Evolutionary conservation across 2,329 filamentous ascomycete species (phyloP).

Genomic region (Cytospora piceicola): DNA sequence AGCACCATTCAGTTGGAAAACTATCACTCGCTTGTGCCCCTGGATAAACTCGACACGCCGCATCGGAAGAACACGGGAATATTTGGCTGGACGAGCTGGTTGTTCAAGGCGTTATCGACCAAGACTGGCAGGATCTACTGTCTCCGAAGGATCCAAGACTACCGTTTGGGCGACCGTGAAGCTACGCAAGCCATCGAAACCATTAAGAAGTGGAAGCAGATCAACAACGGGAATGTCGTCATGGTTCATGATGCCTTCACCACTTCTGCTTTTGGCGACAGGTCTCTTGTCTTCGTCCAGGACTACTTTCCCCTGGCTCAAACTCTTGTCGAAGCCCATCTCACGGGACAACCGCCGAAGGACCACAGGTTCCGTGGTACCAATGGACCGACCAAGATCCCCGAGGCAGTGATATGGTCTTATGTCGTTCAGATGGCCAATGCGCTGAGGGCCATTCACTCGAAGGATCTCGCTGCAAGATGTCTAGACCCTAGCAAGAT

Average conservation of each 20-base stretch:
- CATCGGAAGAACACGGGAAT: slow-evolving; percentile 76
- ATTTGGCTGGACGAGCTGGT: slow-evolving; percentile 90
- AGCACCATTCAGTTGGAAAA: slow-evolving; percentile 78
- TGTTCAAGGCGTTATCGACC: slow-evolving; percentile 90
- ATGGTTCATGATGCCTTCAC: slow-evolving; percentile 92
- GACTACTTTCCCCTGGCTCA: slow-evolving; percentile 92
- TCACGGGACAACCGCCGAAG: slow-evolving; percentile 50
- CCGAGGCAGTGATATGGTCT: slow-evolving; percentile 82
- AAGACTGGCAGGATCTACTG: slow-evolving; percentile 91
- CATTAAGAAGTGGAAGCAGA: slow-evolving; percentile 86
- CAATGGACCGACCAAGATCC: slow-evolving; percentile 47
- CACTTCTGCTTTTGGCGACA: slow-evolving; percentile 89
- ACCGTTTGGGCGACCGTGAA: slow-evolving; percentile 72
- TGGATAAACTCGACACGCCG: slow-evolving; percentile 66
- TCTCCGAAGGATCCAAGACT: slow-evolving; percentile 84
- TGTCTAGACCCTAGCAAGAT: slow-evolving; percentile 89
- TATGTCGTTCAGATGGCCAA: slow-evolving; percentile 92
- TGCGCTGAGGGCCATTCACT: slow-evolving; percentile 84
- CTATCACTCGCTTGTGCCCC: slow-evolving; percentile 88
- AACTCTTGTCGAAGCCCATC: slow-evolving; percentile 83
- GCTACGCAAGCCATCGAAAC: slow-evolving; percentile 79
- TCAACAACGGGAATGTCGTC: slow-evolving; percentile 81
- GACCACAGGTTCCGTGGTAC: slow-evolving; percentile 43
- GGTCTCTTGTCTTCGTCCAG: slow-evolving; percentile 90
- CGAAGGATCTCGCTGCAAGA: slow-evolving; percentile 77